Evolutionary conservation across 169 alveolate species (phyloP).

Genomic region (Cryptosporidium felis): DNA sequence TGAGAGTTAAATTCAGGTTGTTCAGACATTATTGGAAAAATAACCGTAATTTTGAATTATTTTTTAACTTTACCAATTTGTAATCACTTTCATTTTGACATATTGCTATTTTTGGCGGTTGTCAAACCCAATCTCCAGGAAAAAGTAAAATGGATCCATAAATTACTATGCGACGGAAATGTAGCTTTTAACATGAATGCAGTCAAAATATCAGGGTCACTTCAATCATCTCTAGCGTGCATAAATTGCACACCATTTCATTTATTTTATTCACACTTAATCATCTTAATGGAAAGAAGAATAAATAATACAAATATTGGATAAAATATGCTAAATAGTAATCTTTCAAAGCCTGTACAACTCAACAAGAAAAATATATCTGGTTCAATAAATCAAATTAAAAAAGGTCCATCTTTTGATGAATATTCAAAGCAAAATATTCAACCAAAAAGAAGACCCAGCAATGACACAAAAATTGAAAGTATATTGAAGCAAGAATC

Average conservation of each 20-base stretch:
- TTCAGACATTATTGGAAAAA: no score
- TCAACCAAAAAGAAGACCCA: constrained; percentile 56
- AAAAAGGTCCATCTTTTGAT: neutral
- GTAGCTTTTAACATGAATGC: no score
- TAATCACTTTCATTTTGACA: no score
- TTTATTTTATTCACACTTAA: neutral
- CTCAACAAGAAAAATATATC: constrained; percentile 17
- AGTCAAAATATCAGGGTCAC: no score
- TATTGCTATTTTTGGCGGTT: no score
- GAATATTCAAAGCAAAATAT: neutral
- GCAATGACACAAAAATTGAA: neutral
- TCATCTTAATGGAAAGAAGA: neutral
- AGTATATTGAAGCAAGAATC: neutral
- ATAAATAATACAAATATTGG: neutral
- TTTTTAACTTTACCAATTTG: no score
- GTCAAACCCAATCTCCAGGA: no score
- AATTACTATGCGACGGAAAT: no score
- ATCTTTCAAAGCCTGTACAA: constrained; percentile 58
- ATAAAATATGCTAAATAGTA: constrained; percentile 43
- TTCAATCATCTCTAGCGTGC: no score
- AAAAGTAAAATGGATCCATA: no score
- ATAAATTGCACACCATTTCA: neutral
- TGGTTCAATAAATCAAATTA: constrained; percentile 6
- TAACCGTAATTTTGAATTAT: no score
- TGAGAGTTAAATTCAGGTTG: no score